phyloP scores from a whole-genome alignment of 306 rosid genomes.

The Albizia julibrissin region DNA sequence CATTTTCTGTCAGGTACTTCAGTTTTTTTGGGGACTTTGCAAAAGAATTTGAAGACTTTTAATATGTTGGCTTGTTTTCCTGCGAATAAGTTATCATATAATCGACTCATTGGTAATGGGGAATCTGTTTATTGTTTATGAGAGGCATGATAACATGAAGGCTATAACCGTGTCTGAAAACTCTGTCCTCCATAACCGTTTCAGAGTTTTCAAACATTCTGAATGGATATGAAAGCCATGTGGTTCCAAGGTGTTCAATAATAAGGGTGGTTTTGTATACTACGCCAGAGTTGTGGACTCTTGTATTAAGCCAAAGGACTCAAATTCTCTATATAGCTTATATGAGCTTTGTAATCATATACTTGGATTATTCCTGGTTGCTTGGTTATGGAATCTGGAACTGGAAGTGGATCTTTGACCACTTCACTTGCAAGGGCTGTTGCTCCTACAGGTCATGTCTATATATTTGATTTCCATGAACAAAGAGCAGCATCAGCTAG shows the following conservation, averaged over 20 bases:
- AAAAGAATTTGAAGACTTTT: conserved; percentile 18
- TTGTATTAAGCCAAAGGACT: conserved; percentile 83
- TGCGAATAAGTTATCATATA: conserved; percentile 61
- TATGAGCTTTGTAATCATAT: conserved; percentile 78
- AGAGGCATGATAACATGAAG: conserved; percentile 78
- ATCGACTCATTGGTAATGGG: conserved; percentile 53
- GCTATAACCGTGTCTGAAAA: conserved; percentile 62
- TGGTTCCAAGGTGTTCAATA: conserved; percentile 79
- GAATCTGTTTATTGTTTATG: conserved; percentile 82
- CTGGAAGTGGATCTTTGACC: conserved; percentile 91
- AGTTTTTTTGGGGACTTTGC: not conserved
- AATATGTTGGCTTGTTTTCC: conserved; percentile 64
- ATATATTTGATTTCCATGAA: conserved; percentile 88
- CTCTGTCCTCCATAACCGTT: conserved; percentile 71
- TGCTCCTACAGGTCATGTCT: conserved; percentile 75
- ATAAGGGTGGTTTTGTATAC: conserved; percentile 76
- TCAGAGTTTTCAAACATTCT: conserved; percentile 75
- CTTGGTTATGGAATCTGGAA: conserved; percentile 83
- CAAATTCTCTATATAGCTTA: conserved; percentile 90
- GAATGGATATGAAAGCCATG: conserved; percentile 91
- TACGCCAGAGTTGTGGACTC: conserved; percentile 86
- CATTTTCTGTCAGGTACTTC: not conserved
- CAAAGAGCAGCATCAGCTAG: conserved; percentile 86
- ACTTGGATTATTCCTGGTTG: conserved; percentile 78
- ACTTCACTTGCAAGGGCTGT: conserved; percentile 86